Percentiles rank a stretch among this genome's conserved stretches.
phyloP scores from a whole-genome alignment of 176 grass and related monocot genomes.

The Saccharum officinarum region DNA sequence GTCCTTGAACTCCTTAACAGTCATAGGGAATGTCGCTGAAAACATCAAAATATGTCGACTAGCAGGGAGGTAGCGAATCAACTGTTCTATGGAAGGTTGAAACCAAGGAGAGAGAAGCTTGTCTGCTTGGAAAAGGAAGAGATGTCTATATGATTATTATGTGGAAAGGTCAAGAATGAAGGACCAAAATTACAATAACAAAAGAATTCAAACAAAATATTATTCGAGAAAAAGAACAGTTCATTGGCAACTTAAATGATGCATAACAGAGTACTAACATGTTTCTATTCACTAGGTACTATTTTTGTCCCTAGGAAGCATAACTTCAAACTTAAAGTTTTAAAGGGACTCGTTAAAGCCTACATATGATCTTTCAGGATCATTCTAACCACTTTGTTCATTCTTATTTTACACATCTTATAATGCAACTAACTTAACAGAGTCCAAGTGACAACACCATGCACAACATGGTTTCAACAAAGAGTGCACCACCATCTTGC shows the following conservation, averaged over 20 bases:
- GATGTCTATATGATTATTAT: background rate
- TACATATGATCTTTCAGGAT: background rate
- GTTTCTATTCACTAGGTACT: background rate
- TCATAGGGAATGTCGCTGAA: slow-evolving; percentile 99
- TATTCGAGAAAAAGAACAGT: slow-evolving; percentile 2
- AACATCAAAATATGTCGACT: slow-evolving; percentile 5
- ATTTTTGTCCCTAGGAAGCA: background rate
- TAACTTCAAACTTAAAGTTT: background rate
- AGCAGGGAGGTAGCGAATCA: too few relatives aligned
- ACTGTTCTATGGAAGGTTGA: too few relatives aligned
- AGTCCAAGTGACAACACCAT: background rate
- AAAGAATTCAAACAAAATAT: slow-evolving; percentile 1
- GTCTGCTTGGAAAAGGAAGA: slow-evolving; percentile 31
- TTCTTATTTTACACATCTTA: background rate
- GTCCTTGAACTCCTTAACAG: slow-evolving; percentile 90
- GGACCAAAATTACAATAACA: slow-evolving; percentile 6
- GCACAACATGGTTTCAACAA: background rate
- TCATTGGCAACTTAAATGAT: slow-evolving; percentile 12
- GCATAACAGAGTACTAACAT: background rate
- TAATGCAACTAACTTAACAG: background rate
- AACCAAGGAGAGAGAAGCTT: too few relatives aligned
- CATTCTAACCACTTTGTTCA: background rate
- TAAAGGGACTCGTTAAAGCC: background rate
- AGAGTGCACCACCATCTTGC: background rate
- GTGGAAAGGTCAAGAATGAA: slow-evolving; percentile 1